Evolutionary conservation across 2,329 filamentous ascomycete species (phyloP), one percentile per base, ranked within the genome.

Genomic region (Colletotrichum filicis): DNA sequence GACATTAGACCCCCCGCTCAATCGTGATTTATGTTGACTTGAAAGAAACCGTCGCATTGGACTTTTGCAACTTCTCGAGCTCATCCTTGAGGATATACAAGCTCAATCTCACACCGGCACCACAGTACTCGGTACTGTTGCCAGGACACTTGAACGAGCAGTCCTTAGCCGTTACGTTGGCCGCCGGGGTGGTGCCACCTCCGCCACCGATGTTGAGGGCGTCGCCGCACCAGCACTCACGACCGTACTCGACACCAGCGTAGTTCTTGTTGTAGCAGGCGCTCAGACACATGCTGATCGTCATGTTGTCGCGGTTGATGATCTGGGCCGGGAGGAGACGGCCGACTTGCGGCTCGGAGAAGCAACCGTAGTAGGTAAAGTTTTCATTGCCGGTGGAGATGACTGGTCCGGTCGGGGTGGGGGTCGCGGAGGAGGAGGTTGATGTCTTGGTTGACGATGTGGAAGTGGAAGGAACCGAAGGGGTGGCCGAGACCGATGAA

Each of bases 341-440:
- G 1, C 82, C 82, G 0, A 74, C 56, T 2, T 77, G 77, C 0
- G 83, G 83, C 66, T 84, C 82, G 0, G 76, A 74, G 0, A 82
- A 78, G 52, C 83, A 84, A 1, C 78, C 79, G 66, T 83, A 82
- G 68, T 79, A 83, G 1, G 81, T 82, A 22, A 82, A 84, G 75
- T 83, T 83, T 52, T 76, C 77, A 68, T 83, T 82, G 1, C 82
- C 83, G 0, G 71, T 71, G 32, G 76, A 79, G 11, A 82, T 77
- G n/a, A 79, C 65, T 0, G 82, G 81, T 0, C 66, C 76, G 1
- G 79, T 79, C 2, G 77, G 69, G 0, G 75, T 76, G 6, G 79
- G 73, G 24, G 57, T 55, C 0, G 77, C 74, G 11, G 69, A 59
- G 2, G 63, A 59, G 2, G 63, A 66, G 8, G 59, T 32, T 6